Evolutionary conservation across 2,329 filamentous ascomycete genomes (phyloP), one percentile per base, ranked within the genome.

Genomic region (Fonsecaea pugnacius): DNA sequence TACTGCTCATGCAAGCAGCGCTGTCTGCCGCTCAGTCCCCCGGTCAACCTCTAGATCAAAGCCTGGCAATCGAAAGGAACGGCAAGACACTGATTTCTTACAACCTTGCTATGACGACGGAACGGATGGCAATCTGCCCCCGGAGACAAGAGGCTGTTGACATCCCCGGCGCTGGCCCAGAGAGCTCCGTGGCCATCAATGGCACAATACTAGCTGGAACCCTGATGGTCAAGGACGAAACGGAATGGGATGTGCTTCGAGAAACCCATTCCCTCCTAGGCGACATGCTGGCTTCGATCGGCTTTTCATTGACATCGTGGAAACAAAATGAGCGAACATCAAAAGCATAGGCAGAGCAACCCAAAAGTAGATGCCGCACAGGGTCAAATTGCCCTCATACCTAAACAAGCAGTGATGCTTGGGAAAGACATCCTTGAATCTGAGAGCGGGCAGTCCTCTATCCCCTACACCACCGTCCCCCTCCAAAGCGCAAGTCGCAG

Each of bases 141-240:
- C 75, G 85, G 60, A 75, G 75, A 43, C 76, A 73, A 21, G 83
- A 84, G 69, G 78, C 77, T 9, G 76, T 76, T 0, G 73, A 72
- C 38, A 74, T 84, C 3, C 74, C 74, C 1, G 72, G 78, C 6
- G 75, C 78, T 16, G 72, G 74, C 35, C 64, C 74, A 0, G 77
- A 81, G 8, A 73, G 76, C 40, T 76, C 78, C 46, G 77, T 86
- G 16, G 80, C 80, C 8, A 70, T 86, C 38, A 87, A 87, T 65
- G 85, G 85, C 3, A 87, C 85, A 0, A 77, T 85, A 18, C 75
- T 87, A 3, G 84, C 79, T 1, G 84, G 83, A 0, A 86, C 84
- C 3, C 73, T 86, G 66, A 84, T 87, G 84, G 84, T 87, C 21
- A 87, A 86, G 72, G 75, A 78, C 6, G 75, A 83, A 69, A 77